Evolutionary conservation across 805 yeast genomes (phyloP).

Genomic region (Kuraishia piskuri): DNA sequence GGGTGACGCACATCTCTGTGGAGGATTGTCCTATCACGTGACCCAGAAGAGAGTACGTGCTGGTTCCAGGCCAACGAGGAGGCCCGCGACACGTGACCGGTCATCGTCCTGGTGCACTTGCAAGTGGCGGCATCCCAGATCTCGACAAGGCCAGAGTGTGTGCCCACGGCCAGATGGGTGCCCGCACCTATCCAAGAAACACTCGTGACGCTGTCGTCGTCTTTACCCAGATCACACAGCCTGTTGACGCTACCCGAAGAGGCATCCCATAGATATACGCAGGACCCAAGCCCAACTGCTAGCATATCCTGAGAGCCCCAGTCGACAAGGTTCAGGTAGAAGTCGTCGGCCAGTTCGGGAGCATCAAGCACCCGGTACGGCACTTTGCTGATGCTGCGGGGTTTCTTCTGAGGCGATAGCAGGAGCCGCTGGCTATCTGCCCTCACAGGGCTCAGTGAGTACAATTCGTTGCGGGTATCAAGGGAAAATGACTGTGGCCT

Average conservation of each 20-base stretch:
- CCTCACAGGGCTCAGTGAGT: slow-evolving; percentile 80
- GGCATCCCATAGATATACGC: slow-evolving; percentile 90
- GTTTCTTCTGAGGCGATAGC: slow-evolving; percentile 73
- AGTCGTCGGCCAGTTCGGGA: slow-evolving; percentile 90
- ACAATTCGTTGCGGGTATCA: slow-evolving; percentile 64
- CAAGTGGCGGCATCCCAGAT: slow-evolving; percentile 87
- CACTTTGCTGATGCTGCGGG: slow-evolving; percentile 70
- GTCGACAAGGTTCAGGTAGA: slow-evolving; percentile 83
- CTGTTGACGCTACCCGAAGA: slow-evolving; percentile 74
- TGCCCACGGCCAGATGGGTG: slow-evolving; percentile 90
- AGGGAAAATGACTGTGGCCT: slow-evolving; percentile 52
- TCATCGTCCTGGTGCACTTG: slow-evolving; percentile 81
- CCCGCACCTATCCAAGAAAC: slow-evolving; percentile 93
- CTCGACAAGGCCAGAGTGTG: slow-evolving; percentile 78
- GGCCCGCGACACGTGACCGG: slow-evolving; percentile 82
- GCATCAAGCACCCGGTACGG: slow-evolving; percentile 95
- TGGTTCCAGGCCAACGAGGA: slow-evolving; percentile 92
- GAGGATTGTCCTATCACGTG: slow-evolving; percentile 73
- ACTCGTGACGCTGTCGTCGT: slow-evolving; percentile 67
- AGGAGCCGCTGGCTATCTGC: slow-evolving; percentile 77
- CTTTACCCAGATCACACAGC: slow-evolving; percentile 60
- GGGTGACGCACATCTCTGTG: slow-evolving; percentile 90
- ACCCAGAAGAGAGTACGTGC: slow-evolving; percentile 80
- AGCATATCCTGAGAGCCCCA: slow-evolving; percentile 90
- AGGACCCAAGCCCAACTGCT: slow-evolving; percentile 84